These are phyloP conservation scores for Ceraceosorus guamensis DNA, from an alignment of 1,284 basidiomycete genomes.

Conservation along the genomic window DNA sequence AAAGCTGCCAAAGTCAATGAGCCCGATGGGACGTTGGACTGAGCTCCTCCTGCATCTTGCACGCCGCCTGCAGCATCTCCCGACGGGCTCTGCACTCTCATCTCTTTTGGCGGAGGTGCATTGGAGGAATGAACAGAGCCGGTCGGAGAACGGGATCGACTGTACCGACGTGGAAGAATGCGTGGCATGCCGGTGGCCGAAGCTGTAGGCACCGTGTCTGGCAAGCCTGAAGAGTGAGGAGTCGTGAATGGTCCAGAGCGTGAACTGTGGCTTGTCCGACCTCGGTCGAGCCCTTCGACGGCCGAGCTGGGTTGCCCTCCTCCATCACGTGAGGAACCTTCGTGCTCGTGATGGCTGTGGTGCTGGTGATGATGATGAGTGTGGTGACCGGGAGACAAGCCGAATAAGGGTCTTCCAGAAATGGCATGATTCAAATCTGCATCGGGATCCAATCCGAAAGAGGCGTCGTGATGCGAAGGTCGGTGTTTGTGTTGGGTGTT, in stretches of 20 bases:
- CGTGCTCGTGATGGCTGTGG: conserved; percentile 5
- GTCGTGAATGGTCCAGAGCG: conserved; percentile 6
- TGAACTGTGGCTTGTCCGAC: conserved; percentile 5
- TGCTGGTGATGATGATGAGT: conserved; percentile 4
- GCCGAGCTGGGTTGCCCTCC: conserved; percentile 5
- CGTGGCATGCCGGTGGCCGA: conserved; percentile 35
- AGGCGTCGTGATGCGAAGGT: not conserved
- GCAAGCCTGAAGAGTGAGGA: conserved; percentile 9
- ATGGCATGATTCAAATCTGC: not conserved
- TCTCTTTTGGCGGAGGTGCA: conserved; percentile 4
- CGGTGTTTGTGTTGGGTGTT: not conserved
- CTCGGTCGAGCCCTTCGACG: conserved; percentile 15
- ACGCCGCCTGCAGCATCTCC: not conserved
- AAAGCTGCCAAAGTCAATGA: conserved; percentile 38
- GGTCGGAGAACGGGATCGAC: not conserved
- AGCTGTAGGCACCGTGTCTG: conserved; percentile 25
- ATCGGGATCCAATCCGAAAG: conserved; percentile 8
- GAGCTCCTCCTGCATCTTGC: not conserved
- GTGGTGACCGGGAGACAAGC: not conserved
- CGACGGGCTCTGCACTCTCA: not conserved
- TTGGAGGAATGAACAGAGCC: not conserved
- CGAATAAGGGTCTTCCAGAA: not conserved
- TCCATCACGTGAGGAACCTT: not conserved
- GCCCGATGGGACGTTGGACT: conserved; percentile 24
- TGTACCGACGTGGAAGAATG: conserved; percentile 16